phyloP scores from a whole-genome alignment of 306 rosid genomes.

The Bauhinia variegata region DNA sequence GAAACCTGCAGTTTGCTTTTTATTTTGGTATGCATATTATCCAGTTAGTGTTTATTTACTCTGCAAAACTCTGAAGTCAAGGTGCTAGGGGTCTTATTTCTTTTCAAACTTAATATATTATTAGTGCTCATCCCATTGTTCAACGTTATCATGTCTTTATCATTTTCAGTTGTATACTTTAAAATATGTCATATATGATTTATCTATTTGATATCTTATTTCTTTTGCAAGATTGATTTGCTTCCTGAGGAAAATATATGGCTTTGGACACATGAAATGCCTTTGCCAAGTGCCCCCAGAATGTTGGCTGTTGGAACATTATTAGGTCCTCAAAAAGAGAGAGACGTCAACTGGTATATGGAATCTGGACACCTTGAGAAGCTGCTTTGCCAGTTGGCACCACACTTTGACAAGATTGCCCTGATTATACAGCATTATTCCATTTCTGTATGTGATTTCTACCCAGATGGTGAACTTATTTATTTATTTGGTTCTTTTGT shows the following conservation, averaged over 20 bases:
- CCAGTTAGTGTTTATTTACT: constrained; percentile 25
- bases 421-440: constrained; percentile 89
- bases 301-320: constrained; percentile 80
- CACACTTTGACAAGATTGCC: constrained; percentile 78
- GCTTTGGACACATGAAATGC: constrained; percentile 91
- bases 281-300: constrained; percentile 84
- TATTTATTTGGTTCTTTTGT: neutral
- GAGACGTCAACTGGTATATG: constrained; percentile 85
- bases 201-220: constrained; percentile 29
- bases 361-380: constrained; percentile 74
- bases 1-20: constrained; percentile 95
- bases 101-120: neutral
- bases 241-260: constrained; percentile 90
- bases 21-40: constrained; percentile 72
- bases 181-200: constrained; percentile 33
- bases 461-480: constrained; percentile 30
- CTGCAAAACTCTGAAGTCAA: constrained; percentile 5
- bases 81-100: constrained; percentile 20
- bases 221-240: constrained; percentile 79
- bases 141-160: neutral
- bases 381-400: constrained; percentile 71
- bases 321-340: constrained; percentile 82
- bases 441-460: constrained; percentile 76
- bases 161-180: constrained; percentile 9
- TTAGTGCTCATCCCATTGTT: constrained; percentile 5